Base-by-base conservation (phyloP, 2,329 filamentous ascomycete genomes). In the Mollisiaceae sp. region DNA sequence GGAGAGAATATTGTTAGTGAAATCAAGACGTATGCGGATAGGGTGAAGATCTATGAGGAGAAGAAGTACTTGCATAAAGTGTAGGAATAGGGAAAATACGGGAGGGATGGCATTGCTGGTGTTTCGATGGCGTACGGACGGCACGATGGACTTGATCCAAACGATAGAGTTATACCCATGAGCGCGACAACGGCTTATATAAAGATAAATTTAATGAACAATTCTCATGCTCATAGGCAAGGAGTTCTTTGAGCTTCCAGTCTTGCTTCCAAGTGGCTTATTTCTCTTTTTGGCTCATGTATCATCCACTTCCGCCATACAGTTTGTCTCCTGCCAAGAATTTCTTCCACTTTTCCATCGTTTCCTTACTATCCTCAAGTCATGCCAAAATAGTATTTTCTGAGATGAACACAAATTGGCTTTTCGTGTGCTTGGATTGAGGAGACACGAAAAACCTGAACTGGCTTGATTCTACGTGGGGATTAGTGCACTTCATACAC, bases 1-100 rank as follows among this genome's bases (percentile, higher is more conserved):
- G 82, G 90, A 58, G 88, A 96, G 67, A 88, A 86, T 56, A 87
- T 97, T 24, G 84, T 92, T 61, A 97, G 92, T 69, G 90, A 91
- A 66, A 98, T 99, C 67, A 80, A 79, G 41, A 86, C 93, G 73
- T 97, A 97, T 77, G 89, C 93, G 0, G 89, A 90, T 39, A 93
- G 89, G 73, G 92, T 97, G 32, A 89, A 92, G 79, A 89, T 98
- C 36, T 71, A 60, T 50, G 75, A 77, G 58, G 75, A 77, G 60
- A 60, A 69, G 20, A 55, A 69, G 45, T 74, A 65, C 27, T 73
- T 73, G 57, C 65, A 65, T 4, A 55, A 59, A 50, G 1, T 22
- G 55, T 12, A 14, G 20, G 45, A 9, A 11, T 32, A 57, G 27
- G 35, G 55, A 55, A 35, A 12, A 27, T 35, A 32, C 35, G 50